Evolutionary conservation across 192 early-diverging fungal genomes (phyloP).

Genomic region (Coemansia guatemalensis): DNA sequence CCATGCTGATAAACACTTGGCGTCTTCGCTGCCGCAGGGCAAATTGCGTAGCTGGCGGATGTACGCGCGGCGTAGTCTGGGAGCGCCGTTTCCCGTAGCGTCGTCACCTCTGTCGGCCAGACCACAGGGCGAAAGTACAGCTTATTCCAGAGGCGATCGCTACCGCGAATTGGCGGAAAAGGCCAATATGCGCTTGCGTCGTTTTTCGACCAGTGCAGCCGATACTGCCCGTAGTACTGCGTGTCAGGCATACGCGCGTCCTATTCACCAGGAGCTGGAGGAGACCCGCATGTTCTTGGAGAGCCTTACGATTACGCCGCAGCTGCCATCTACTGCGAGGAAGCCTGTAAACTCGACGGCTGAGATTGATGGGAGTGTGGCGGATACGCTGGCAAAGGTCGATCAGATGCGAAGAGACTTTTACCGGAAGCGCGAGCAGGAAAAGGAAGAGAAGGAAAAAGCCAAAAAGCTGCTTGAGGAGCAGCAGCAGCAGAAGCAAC

Average conservation of each 20-base stretch:
- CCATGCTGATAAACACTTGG: no score
- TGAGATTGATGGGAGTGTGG: slow-evolving; percentile 10
- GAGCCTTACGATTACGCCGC: slow-evolving; percentile 1
- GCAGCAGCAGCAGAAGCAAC: neutral
- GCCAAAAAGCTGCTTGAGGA: slow-evolving; percentile 9
- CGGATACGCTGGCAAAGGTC: slow-evolving; percentile 19
- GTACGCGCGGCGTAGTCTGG: no score
- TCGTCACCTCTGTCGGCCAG: no score
- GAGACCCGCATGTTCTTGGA: slow-evolving; percentile 29
- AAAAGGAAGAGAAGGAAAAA: slow-evolving; percentile 12
- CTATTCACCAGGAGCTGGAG: slow-evolving; percentile 32
- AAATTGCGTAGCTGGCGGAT: no score
- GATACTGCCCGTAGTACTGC: slow-evolving; percentile 20
- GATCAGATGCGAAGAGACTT: slow-evolving; percentile 35
- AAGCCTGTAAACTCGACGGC: neutral
- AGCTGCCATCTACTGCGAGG: neutral
- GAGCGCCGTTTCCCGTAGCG: no score
- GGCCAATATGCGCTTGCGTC: slow-evolving; percentile 7
- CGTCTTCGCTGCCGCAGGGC: no score
- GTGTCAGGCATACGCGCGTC: slow-evolving; percentile 18
- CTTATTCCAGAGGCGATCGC: neutral
- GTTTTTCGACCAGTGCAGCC: slow-evolving; percentile 5
- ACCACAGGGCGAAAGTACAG: no score
- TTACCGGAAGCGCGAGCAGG: slow-evolving; percentile 9
- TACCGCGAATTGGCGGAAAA: slow-evolving; percentile 14